Base-by-base conservation (phyloP, 257 asterid species). In the Anisodus tanguticus region DNA sequence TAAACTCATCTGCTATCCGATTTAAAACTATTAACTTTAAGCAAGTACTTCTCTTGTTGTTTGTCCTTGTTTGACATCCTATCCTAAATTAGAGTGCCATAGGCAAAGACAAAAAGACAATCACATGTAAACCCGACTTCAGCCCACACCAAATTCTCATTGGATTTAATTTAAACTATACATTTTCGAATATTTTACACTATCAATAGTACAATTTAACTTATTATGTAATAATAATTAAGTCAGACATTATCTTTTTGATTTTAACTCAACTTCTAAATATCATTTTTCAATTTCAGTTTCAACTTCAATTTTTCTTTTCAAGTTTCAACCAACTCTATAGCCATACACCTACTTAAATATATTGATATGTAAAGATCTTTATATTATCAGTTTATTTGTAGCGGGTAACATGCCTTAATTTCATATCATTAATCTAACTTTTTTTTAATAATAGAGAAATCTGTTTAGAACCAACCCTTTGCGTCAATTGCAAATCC, bases 71-170 rank as follows among this genome's bases (percentile, higher is more conserved):
- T 10, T 70, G 79, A 70, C 55, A 17, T 4, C 54, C 37, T 4
- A 17, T 71, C 39, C 39, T 72, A 2, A 70, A 72, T n/a, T 10
- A 11, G 6, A 2, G 22, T 31, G 2, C 19, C 80, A 74, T 47
- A 0, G 60, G 0, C 60, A 47, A 47, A 72, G 60, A 10, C 43
- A 11, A 49, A 49, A 68, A 19, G 17, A 3, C 9, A 74, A 74
- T 74, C 63, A 49, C 81, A 74, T 74, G 81, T 49, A 51, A 74
- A 22, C 6, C 22, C 62, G 19, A 74, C 13, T 26, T 22, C 63
- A 49, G 12, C 54, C 19, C 43, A 15, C 62, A 49, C 39, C 43
- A 5, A 9, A 49, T 74, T 49, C 6, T 49, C 45, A 8, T 15
- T 69, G 35, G 8, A 69, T 69, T 39, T 0, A 37, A 69, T 69